Evolutionary conservation across 345 rosid genomes (phyloP), one percentile per base, ranked within the genome.

Genomic region (Limnanthes douglasii): DNA sequence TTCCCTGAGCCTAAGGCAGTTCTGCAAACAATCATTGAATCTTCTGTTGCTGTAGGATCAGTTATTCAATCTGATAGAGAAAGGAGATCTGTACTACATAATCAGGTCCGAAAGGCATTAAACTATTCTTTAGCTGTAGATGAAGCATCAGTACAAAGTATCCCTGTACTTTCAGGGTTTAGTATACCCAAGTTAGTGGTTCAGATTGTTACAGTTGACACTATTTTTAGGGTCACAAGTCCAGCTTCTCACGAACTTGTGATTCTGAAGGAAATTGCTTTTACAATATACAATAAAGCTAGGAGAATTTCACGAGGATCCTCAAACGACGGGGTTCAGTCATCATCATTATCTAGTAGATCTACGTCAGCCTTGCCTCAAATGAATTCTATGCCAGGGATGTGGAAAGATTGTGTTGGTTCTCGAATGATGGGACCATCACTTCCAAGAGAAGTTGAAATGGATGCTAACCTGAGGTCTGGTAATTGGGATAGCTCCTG

Each of bases 1-100:
- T 92, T 92, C 56, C 96, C 99, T 6, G 96, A 92, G 36, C 96
- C 96, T 53, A 59, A 57, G 11, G 96, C 99, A 45, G 75, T 92
- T 70, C 57, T 92, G 24, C 74, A 70, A 54, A 90, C 99, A 0
- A 60, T 92, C 3, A 41, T 92, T 30, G 94, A 85, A 69, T 78
- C 96, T 32, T 92, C 93, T 61, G 57, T 78, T 23, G 74, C 96
- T 45, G 52, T 85, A 57, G 99, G 99, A 60, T 85, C 94, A 33
- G 59, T 39, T 29, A 54, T 70, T 51, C 68, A 72, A 21, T 39
- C 80, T 20, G 94, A 85, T 40, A 78, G 71, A 64, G 86, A 78
- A 34, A 64, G 66, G 76, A 75, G 82, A 51, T 55, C 73, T 15
- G 12, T 65, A 25, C 57, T 77, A 54, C 66, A 70, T 57, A 66